These are phyloP conservation scores for Debaryomyces castellii DNA, from an alignment of 805 yeast genomes.

Conservation along the genomic window DNA sequence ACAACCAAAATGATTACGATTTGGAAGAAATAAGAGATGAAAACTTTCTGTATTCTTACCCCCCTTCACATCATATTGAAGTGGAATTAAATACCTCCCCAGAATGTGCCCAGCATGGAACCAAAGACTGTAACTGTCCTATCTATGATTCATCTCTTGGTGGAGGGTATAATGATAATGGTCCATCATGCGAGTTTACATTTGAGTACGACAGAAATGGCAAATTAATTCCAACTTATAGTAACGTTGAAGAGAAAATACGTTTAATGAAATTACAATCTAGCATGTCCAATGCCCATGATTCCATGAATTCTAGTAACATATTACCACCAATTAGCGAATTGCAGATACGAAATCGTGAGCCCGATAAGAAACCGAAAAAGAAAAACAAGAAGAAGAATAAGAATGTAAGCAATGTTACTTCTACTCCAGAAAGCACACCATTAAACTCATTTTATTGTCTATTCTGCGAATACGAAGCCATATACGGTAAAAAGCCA, in stretches of 20 bases:
- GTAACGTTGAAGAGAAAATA: slow-evolving; percentile 37
- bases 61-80: slow-evolving; percentile 40
- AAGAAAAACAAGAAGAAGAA: slow-evolving; percentile 22
- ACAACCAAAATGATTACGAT: slow-evolving; percentile 38
- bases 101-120: slow-evolving; percentile 29
- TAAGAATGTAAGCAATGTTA: slow-evolving; percentile 11
- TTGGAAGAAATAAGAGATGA: slow-evolving; percentile 32
- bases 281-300: slow-evolving; percentile 2
- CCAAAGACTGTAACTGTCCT: slow-evolving; percentile 25
- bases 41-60: slow-evolving; percentile 27
- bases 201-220: slow-evolving; percentile 45
- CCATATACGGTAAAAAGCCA: slow-evolving; percentile 51
- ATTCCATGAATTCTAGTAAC: slow-evolving; percentile 1
- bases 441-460: slow-evolving; percentile 24
- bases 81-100: slow-evolving; percentile 39
- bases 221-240: slow-evolving; percentile 39
- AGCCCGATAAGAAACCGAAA: slow-evolving; percentile 6
- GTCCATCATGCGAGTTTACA: slow-evolving; percentile 45
- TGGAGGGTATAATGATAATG: slow-evolving; percentile 22
- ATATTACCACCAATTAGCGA: slow-evolving; percentile 14
- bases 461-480: slow-evolving; percentile 53
- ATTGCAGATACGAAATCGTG: slow-evolving; percentile 3
- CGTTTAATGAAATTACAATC: slow-evolving; percentile 30
- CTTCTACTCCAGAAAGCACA: not conserved
- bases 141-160: slow-evolving; percentile 10